Percentiles rank a stretch among this genome's conserved stretches.
phyloP scores from a whole-genome alignment of 805 yeast species.

The Spathaspora hagerdaliae region DNA sequence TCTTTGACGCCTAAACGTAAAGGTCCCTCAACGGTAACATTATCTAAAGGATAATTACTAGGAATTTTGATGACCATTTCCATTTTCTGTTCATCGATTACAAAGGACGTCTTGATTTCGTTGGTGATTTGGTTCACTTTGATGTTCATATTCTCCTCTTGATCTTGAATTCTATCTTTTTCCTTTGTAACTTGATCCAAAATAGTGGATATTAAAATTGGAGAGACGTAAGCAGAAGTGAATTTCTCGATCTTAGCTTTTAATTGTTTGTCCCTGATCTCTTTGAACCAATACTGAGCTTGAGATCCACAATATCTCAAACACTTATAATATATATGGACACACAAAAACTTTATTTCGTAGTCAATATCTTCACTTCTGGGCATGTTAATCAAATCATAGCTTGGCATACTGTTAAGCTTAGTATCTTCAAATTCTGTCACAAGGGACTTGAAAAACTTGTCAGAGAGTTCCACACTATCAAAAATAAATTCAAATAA shows the following conservation, averaged over 20 bases:
- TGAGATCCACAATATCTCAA: slow-evolving; percentile 52
- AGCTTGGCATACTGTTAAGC: slow-evolving; percentile 13
- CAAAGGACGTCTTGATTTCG: slow-evolving; percentile 69
- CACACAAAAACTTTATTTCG: slow-evolving; percentile 23
- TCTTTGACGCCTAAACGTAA: slow-evolving; percentile 85
- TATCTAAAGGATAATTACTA: slow-evolving; percentile 68
- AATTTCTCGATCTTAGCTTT: slow-evolving; percentile 60
- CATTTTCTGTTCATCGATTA: slow-evolving; percentile 83
- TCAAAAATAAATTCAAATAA: slow-evolving; percentile 55
- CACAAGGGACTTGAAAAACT: background rate
- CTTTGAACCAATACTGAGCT: slow-evolving; percentile 66
- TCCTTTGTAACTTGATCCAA: slow-evolving; percentile 46
- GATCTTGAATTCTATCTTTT: slow-evolving; percentile 25
- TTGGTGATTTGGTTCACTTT: slow-evolving; percentile 57
- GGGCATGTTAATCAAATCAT: slow-evolving; percentile 16
- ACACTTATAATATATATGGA: slow-evolving; percentile 49
- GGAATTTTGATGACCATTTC: slow-evolving; percentile 79
- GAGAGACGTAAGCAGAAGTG: slow-evolving; percentile 59
- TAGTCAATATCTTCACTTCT: slow-evolving; percentile 14
- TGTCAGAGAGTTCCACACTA: slow-evolving; percentile 38
- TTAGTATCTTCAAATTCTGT: background rate
- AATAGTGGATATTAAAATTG: slow-evolving; percentile 56
- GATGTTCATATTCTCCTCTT: slow-evolving; percentile 49
- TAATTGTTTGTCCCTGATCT: slow-evolving; percentile 62
- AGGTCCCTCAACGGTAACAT: slow-evolving; percentile 72